Base-by-base conservation (phyloP, 306 rosid species). In the Prunus dulcis region DNA sequence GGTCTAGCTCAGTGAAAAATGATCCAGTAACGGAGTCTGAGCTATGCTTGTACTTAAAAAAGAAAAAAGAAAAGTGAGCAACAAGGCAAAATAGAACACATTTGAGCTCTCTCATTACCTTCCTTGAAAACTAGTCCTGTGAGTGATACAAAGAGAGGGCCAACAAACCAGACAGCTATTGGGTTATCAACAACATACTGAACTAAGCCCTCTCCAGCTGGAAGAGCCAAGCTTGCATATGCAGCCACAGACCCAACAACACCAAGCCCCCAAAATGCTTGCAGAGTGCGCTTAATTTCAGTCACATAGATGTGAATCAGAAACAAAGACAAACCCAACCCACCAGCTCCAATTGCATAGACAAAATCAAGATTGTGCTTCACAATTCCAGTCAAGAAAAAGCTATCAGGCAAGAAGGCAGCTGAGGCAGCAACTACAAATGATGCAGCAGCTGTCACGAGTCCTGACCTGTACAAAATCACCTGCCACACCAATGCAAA, bases 51-150 rank as follows among this genome's bases (percentile, higher is more conserved):
- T 38, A 38, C 0, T 38, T 6, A 0, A 38, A 38, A 38, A 38
- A 0, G 0, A 38, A 7, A 0, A 38, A 6, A 7, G 13, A 46
- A 4, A 20, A 28, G 15, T 8, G 38, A 57, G 20, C 62, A 72
- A 72, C 38, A 10, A 23, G 27, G 53, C 66, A 55, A 34, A 0
- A 62, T 38, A 13, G 9, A 15, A 17, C 45, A 63, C 18, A 64
- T 34, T 47, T 15, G 2, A 25, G 27, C 10, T 52, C 5, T 25
- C 10, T 61, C 32, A 49, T 69, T 74, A 92, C 97, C 98, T 92
- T 92, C 96, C 88, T 90, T 95, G 88, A 92, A 95, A 67, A 92
- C 98, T 72, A 95, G 90, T 71, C 98, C 93, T 6, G 98, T 95
- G 68, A 90, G 84, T 72, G 98, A 87, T 19, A 95, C 98, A 55